These are phyloP conservation scores for Babesia gibsoni DNA, from an alignment of 169 alveolate genomes.

Conservation along the genomic window DNA sequence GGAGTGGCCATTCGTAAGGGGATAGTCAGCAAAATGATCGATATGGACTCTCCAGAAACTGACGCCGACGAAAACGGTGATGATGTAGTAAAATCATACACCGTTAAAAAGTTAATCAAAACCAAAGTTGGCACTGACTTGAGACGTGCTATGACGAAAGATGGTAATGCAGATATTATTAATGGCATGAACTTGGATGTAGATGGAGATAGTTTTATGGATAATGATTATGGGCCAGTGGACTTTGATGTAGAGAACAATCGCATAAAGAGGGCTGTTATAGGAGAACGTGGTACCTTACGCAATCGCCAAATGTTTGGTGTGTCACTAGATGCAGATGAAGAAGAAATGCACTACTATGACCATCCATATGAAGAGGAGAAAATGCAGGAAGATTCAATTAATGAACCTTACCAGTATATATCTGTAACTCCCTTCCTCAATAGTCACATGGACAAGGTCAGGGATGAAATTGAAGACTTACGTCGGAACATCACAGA, in stretches of 20 bases:
- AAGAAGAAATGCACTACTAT: not conserved
- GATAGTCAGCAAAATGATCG: not conserved
- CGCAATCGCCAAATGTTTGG: not conserved
- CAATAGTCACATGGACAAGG: not conserved
- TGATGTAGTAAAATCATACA: no score
- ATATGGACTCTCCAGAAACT: not conserved
- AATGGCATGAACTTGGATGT: not conserved
- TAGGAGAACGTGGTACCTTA: no score
- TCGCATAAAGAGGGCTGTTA: no score
- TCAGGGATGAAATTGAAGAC: not conserved
- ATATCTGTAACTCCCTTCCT: not conserved
- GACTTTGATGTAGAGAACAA: no score
- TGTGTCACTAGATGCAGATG: not conserved
- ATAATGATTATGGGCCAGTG: no score
- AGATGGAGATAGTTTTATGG: not conserved
- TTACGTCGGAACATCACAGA: not conserved
- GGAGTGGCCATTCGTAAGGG: constrained; percentile 19
- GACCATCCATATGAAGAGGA: no score
- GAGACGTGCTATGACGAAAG: no score
- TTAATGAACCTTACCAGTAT: not conserved
- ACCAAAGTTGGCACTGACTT: no score
- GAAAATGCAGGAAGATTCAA: no score
- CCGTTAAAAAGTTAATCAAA: no score
- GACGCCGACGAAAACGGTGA: no score
- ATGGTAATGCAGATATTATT: no score